These are phyloP conservation scores for Lentinula aciculospora DNA, from an alignment of 768 basidiomycete species.

Conservation along the genomic window DNA sequence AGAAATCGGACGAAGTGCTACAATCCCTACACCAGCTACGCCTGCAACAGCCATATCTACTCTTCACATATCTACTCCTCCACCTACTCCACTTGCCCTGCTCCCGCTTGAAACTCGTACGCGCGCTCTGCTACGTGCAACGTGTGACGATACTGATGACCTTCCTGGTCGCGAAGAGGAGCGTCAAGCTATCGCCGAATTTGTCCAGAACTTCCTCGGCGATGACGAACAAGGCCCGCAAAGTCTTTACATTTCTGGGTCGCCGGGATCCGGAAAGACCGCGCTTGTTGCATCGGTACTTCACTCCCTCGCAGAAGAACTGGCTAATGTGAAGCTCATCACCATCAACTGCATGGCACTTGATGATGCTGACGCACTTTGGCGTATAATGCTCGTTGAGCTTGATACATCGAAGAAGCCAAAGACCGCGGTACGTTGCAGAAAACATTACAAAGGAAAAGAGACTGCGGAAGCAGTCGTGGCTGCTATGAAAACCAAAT, in stretches of 20 bases:
- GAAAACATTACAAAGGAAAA: slow-evolving; percentile 40
- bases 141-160: slow-evolving; percentile 48
- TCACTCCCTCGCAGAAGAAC: slow-evolving; percentile 29
- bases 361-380: slow-evolving; percentile 59
- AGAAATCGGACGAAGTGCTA: slow-evolving; percentile 8
- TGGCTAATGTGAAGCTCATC: slow-evolving; percentile 38
- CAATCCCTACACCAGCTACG: slow-evolving; percentile 26
- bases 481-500: slow-evolving; percentile 41
- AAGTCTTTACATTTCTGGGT: slow-evolving; percentile 84
- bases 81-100: slow-evolving; percentile 49
- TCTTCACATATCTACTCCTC: slow-evolving; percentile 51
- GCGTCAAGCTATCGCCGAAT: slow-evolving; percentile 50
- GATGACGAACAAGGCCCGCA: slow-evolving; percentile 26
- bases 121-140: slow-evolving; percentile 66
- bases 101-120: slow-evolving; percentile 52
- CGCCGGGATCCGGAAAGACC: slow-evolving; percentile 91
- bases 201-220: slow-evolving; percentile 51
- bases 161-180: slow-evolving; percentile 70
- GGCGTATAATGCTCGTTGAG: slow-evolving; percentile 62
- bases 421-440: slow-evolving; percentile 23
- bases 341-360: slow-evolving; percentile 81
- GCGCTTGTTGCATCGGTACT: slow-evolving; percentile 73
- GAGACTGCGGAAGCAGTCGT: slow-evolving; percentile 44
- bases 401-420: slow-evolving; percentile 30
- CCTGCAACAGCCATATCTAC: slow-evolving; percentile 37